Evolutionary conservation across 805 yeast genomes (phyloP), one percentile per base, ranked within the genome.

Genomic region (Henningerozyma blattae): DNA sequence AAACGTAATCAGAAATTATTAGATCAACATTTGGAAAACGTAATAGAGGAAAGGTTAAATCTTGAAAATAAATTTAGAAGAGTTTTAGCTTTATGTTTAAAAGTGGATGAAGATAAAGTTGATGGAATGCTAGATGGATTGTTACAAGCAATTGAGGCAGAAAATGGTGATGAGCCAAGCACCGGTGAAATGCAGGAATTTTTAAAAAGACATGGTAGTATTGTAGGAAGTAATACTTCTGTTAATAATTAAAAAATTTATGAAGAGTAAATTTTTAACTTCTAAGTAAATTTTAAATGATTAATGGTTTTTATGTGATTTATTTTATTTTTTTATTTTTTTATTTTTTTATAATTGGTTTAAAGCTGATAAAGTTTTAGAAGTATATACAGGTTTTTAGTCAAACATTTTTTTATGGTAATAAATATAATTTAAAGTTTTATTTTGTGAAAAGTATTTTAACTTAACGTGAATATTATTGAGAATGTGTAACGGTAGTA

Each of bases 71-170:
- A 89, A 55, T 91, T 86, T 61, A 77, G 91, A 47, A 70, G 82
- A 46, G 95, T 89, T 14, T 86, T 89, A 25, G 75, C 94, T 18
- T 64, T 85, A 33, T 87, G 97, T 62, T 81, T 95, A 3, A 91
- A 91, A 18, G 89, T 85, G 18, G 86, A 76, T 31, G 82, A 80
- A 34, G 72, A 70, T 34, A 78, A 76, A 41, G 93, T 91, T 22
- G 94, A 84, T 52, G 71, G 67, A 34, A 68, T 91, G 46, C 65
- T 89, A 32, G 91, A 83, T 43, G 94, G 89, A 4, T 65, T 89
- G 33, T 72, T 91, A 22, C 81, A 78, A 48, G 95, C 95, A 15
- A 95, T 89, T 5, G 24, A 20, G 12, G 24, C 24, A 20, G 24
- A 20, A 20, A 20, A 20, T 20, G 24, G 24, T 20, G 24, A 20